These are phyloP conservation scores for Avena eriantha DNA, from an alignment of 176 grass and related monocot species.

Conservation along the genomic window DNA sequence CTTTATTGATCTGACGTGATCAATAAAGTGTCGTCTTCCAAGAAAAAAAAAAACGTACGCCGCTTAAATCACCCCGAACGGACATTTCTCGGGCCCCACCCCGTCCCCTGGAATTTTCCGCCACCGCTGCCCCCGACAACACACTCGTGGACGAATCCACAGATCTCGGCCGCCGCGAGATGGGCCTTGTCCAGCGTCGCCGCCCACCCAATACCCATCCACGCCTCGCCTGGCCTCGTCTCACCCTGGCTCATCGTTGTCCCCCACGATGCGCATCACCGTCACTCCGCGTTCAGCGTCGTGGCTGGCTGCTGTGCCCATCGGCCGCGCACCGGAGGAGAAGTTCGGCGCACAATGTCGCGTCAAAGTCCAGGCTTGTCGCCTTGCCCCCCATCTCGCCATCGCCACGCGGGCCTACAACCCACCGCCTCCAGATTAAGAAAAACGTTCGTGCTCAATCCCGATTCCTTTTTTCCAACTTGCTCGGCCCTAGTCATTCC, in stretches of 20 bases:
- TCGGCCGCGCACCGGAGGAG: not conserved
- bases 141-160: not conserved
- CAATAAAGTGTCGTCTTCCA: no score
- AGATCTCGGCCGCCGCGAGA: not conserved
- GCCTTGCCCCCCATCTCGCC: slow-evolving; percentile 8
- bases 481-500: not conserved
- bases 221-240: not conserved
- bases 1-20: no score
- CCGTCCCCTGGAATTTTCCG: slow-evolving; percentile 10
- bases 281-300: not conserved
- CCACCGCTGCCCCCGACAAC: slow-evolving; percentile 2
- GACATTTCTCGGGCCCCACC: not conserved
- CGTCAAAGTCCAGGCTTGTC: slow-evolving; percentile 15
- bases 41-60: no score
- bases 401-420: not conserved
- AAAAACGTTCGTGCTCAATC: not conserved
- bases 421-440: not conserved
- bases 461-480: not conserved
- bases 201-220: slow-evolving; percentile 6
- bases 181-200: not conserved
- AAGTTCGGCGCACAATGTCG: not conserved
- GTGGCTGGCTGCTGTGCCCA: slow-evolving; percentile 7
- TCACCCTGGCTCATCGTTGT: not conserved
- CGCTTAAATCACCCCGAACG: not conserved
- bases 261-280: not conserved